These are phyloP conservation scores for Tetradesmus lagerheimii DNA, from an alignment of 139 green algal species.

Conservation along the genomic window DNA sequence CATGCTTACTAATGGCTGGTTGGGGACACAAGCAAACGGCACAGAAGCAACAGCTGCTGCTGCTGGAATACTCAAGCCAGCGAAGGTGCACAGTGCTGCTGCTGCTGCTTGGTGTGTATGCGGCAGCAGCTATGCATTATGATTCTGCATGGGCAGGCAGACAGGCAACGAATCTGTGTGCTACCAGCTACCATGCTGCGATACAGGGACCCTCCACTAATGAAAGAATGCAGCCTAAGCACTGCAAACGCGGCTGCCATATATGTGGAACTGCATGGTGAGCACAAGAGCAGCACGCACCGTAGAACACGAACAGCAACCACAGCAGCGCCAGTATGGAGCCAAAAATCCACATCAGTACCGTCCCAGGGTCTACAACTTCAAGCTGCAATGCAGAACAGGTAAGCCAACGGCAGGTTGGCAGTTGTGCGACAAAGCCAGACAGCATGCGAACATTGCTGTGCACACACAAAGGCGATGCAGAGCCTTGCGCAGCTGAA, in stretches of 20 bases:
- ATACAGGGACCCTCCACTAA: too few relatives aligned
- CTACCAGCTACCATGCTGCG: too few relatives aligned
- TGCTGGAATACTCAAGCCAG: too few relatives aligned
- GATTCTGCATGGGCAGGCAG: too few relatives aligned
- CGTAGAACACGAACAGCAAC: slow-evolving; percentile 59
- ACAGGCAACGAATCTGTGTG: too few relatives aligned
- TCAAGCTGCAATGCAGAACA: slow-evolving; percentile 51
- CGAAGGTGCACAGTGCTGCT: not conserved
- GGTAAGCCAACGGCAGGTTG: not conserved
- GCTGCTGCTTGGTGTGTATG: not conserved
- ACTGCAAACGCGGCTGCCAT: not conserved
- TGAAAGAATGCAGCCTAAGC: not conserved
- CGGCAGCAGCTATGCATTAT: too few relatives aligned
- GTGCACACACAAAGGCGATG: too few relatives aligned
- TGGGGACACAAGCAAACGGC: too few relatives aligned
- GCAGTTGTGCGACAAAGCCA: not conserved
- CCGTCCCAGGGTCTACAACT: slow-evolving; percentile 59
- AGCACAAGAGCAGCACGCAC: slow-evolving; percentile 41
- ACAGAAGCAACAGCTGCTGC: too few relatives aligned
- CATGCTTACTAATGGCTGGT: too few relatives aligned
- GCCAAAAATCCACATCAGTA: slow-evolving; percentile 68
- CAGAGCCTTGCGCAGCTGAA: too few relatives aligned
- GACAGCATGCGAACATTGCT: not conserved
- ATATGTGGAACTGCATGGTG: not conserved
- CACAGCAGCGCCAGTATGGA: slow-evolving; percentile 60